These are phyloP conservation scores for Dalbergia cultrata DNA, from an alignment of 306 rosid genomes.

Conservation along the genomic window DNA sequence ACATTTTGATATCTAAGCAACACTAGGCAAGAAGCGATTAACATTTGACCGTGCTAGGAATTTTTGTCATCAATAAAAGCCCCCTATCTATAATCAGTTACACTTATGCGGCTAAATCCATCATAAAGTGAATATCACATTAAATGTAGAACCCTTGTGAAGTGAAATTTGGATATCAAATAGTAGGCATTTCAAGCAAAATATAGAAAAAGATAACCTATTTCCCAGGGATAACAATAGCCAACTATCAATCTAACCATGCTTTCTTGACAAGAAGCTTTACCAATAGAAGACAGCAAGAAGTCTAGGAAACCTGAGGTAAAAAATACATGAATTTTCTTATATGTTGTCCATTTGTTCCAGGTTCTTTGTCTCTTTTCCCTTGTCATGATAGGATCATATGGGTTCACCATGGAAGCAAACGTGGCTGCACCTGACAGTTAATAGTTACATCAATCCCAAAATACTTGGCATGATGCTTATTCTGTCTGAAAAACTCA, in stretches of 20 bases:
- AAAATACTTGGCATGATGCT: constrained; percentile 1
- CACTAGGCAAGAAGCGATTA: constrained; percentile 14
- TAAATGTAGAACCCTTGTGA: not conserved
- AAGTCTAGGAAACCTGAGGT: constrained; percentile 72
- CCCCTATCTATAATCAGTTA: constrained; percentile 1
- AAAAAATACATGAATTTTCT: constrained; percentile 76
- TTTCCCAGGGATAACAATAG: constrained; percentile 85
- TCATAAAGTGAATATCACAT: constrained; percentile 26
- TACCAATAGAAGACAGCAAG: constrained; percentile 73
- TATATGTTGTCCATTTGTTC: constrained; percentile 74
- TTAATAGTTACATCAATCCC: constrained; percentile 44
- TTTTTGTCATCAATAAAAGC: constrained; percentile 13
- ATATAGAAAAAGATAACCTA: constrained; percentile 51
- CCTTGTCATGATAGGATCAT: constrained; percentile 75
- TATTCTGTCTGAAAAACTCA: constrained; percentile 25
- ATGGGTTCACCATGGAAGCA: constrained; percentile 96
- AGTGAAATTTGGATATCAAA: constrained; percentile 17
- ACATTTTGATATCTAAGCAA: not conserved
- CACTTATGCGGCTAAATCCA: constrained; percentile 19
- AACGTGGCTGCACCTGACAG: constrained; percentile 93
- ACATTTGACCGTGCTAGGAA: constrained; percentile 38
- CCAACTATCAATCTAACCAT: constrained; percentile 86
- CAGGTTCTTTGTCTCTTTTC: constrained; percentile 89
- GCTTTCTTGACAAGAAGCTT: constrained; percentile 95
- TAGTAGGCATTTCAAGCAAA: too few species aligned